phyloP scores from a whole-genome alignment of 2,329 filamentous ascomycete species.

The Fusarium sp. region DNA sequence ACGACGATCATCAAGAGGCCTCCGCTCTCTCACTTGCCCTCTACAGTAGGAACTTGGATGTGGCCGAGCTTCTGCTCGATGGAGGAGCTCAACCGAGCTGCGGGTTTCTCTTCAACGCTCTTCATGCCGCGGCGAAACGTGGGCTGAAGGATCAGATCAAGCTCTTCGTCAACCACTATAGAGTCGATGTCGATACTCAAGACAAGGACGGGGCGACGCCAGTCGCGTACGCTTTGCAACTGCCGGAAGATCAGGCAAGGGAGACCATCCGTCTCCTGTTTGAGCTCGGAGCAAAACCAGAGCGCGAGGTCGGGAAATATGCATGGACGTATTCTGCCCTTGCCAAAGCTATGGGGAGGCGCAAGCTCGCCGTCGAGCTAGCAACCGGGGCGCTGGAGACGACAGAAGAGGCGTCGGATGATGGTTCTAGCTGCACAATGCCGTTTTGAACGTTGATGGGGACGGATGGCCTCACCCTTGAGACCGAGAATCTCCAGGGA shows the following conservation, averaged over 20 bases:
- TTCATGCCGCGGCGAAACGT: not conserved
- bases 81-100: not conserved
- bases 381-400: not conserved
- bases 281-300: not conserved
- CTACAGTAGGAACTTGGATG: not conserved
- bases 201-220: not conserved
- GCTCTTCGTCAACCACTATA: not conserved
- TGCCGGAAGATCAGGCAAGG: constrained; percentile 1
- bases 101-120: not conserved
- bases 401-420: not conserved
- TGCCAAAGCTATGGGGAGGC: not conserved
- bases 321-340: not conserved
- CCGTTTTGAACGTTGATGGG: not conserved
- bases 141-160: not conserved
- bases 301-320: not conserved
- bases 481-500: not conserved
- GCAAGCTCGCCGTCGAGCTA: not conserved
- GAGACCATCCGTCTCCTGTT: constrained; percentile 1
- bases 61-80: not conserved
- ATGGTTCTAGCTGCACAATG: not conserved
- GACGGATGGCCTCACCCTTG: not conserved
- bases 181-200: not conserved
- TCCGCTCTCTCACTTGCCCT: not conserved
- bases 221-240: not conserved
- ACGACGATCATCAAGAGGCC: not conserved